These are phyloP conservation scores for Suillus alpinus DNA, from an alignment of 768 basidiomycete genomes.

Conservation along the genomic window DNA sequence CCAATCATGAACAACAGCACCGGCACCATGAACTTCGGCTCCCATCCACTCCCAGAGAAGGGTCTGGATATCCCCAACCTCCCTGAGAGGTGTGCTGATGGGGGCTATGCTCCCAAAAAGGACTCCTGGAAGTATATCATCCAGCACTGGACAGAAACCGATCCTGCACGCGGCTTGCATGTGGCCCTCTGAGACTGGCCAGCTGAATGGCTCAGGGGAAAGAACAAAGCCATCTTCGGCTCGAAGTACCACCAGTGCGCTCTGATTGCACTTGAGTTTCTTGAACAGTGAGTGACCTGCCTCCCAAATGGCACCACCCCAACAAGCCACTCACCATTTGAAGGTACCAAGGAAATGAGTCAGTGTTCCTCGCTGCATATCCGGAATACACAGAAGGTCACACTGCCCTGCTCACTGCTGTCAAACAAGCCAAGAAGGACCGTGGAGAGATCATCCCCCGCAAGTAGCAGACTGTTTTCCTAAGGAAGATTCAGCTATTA, in stretches of 20 bases:
- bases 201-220: neutral
- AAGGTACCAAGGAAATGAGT: slow-evolving; percentile 3
- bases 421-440: neutral
- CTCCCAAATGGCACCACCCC: neutral
- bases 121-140: slow-evolving; percentile 10
- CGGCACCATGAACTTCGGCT: neutral
- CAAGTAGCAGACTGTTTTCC: too few relatives aligned
- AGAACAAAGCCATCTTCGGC: slow-evolving; percentile 1
- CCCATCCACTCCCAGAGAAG: neutral
- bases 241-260: slow-evolving; percentile 5
- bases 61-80: slow-evolving; percentile 2
- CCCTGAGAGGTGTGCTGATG: neutral
- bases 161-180: neutral
- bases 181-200: slow-evolving; percentile 10
- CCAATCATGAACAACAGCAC: neutral
- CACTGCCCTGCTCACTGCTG: neutral
- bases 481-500: too few relatives aligned
- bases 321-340: neutral
- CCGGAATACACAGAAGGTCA: neutral
- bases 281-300: slow-evolving; percentile 4
- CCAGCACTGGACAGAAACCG: neutral
- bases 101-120: neutral
- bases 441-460: neutral
- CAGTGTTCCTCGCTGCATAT: neutral
- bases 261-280: slow-evolving; percentile 1